These are phyloP conservation scores for Fusarium zealandicum DNA, from an alignment of 2,329 filamentous ascomycete species.

Conservation along the genomic window DNA sequence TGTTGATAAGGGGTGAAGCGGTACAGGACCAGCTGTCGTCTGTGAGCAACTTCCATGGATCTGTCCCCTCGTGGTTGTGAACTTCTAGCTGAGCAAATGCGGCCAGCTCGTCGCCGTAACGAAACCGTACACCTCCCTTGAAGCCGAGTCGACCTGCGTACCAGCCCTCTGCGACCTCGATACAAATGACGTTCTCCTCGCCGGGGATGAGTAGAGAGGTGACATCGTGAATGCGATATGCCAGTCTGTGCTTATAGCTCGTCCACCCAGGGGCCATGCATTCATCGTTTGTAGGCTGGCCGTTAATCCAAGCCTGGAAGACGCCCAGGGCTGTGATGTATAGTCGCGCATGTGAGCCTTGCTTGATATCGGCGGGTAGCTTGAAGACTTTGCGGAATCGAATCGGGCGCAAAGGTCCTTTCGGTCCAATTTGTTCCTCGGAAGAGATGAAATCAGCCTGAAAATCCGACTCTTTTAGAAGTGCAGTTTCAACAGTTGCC, in stretches of 20 bases:
- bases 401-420: conserved; percentile 7
- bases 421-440: not conserved
- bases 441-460: conserved; percentile 7
- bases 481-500: conserved; percentile 1
- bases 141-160: conserved; percentile 47
- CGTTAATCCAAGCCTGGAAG: conserved; percentile 55
- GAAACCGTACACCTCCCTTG: conserved; percentile 36
- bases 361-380: not conserved
- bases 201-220: conserved; percentile 43
- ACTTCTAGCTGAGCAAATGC: conserved; percentile 49
- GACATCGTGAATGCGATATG: conserved; percentile 60
- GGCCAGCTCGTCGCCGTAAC: conserved; percentile 45
- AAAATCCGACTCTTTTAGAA: conserved; percentile 1
- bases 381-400: conserved; percentile 4
- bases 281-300: conserved; percentile 44
- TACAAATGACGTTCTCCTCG: conserved; percentile 45
- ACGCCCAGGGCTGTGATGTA: conserved; percentile 53
- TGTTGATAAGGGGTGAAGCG: not conserved
- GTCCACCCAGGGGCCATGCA: conserved; percentile 58
- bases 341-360: conserved; percentile 37
- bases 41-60: conserved; percentile 35
- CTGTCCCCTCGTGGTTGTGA: conserved; percentile 24
- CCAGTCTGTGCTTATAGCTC: conserved; percentile 54
- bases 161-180: conserved; percentile 56
- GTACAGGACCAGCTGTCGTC: conserved; percentile 46